phyloP scores from a whole-genome alignment of 2,329 filamentous ascomycete species.

The Magnaporthales sp. region DNA sequence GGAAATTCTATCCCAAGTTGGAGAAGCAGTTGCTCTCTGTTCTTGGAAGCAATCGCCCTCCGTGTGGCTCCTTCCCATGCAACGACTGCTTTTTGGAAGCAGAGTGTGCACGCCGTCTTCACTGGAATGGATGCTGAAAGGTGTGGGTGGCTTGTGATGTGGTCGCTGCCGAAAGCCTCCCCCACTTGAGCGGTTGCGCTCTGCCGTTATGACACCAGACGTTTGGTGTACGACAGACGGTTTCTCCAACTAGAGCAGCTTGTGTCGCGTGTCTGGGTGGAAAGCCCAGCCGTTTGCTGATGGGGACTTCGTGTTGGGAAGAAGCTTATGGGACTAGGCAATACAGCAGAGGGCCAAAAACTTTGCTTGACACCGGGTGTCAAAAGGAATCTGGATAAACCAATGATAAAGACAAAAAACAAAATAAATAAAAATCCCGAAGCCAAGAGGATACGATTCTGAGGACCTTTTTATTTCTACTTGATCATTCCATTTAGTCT shows the following conservation, averaged over 20 bases:
- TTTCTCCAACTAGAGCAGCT: not conserved
- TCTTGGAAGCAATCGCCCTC: not conserved
- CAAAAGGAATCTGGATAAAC: not conserved
- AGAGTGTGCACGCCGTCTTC: not conserved
- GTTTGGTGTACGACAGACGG: not conserved
- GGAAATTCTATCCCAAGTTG: not conserved
- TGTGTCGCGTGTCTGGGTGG: not conserved
- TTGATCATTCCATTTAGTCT: not conserved
- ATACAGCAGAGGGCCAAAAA: too few relatives aligned
- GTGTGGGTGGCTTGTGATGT: not conserved
- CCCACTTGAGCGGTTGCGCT: not conserved
- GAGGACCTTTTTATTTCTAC: not conserved
- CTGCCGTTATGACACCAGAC: not conserved
- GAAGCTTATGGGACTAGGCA: not conserved
- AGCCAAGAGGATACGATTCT: not conserved
- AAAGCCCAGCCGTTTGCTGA: not conserved
- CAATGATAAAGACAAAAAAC: not conserved
- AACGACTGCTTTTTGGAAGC: not conserved
- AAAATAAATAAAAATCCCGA: not conserved
- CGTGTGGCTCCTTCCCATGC: not conserved
- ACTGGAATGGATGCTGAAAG: not conserved
- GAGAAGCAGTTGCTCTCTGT: not conserved
- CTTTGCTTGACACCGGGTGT: too few relatives aligned
- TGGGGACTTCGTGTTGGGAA: not conserved
- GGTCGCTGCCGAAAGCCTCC: not conserved